phyloP scores from a whole-genome alignment of 306 rosid species.

The Glycine soja region DNA sequence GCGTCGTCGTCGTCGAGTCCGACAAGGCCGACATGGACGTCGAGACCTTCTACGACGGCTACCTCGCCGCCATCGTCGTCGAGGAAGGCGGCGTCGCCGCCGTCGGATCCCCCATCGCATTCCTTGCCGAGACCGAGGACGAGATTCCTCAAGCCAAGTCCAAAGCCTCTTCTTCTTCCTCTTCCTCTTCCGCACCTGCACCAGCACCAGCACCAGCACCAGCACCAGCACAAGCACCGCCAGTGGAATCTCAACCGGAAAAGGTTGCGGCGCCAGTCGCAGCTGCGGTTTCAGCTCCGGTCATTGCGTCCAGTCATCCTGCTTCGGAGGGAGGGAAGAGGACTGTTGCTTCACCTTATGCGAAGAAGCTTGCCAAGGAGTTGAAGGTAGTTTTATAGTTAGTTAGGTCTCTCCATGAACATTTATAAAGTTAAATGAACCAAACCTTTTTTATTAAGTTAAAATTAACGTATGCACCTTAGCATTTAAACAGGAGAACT shows the following conservation, averaged over 20 bases:
- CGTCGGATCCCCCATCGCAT: constrained; percentile 92
- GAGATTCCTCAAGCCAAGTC: constrained; percentile 81
- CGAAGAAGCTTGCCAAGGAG: constrained; percentile 93
- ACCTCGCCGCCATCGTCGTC: constrained; percentile 91
- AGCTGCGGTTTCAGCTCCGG: constrained; percentile 4
- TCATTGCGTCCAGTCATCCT: constrained; percentile 69
- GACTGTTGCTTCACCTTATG: constrained; percentile 91
- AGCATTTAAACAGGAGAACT: not conserved
- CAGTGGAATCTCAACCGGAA: constrained; percentile 44
- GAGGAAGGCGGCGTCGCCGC: constrained; percentile 87
- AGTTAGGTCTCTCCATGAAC: not conserved
- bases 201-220: constrained; percentile 2
- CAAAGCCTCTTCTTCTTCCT: constrained; percentile 59
- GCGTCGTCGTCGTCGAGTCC: constrained; percentile 97
- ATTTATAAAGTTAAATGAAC: not conserved
- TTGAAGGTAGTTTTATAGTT: constrained; percentile 50
- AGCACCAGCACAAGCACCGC: not conserved
- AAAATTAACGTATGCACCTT: not conserved
- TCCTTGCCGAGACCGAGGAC: constrained; percentile 83
- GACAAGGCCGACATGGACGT: constrained; percentile 99
- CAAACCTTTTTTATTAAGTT: not conserved
- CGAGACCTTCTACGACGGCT: constrained; percentile 96
- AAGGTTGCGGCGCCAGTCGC: constrained; percentile 36
- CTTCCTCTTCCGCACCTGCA: constrained; percentile 39
- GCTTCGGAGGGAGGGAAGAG: constrained; percentile 96